A percentile compares a stretch with the other conserved stretches of the same genome.
phyloP scores from a whole-genome alignment of 202 grass and related monocot species.

The Setaria viridis region DNA sequence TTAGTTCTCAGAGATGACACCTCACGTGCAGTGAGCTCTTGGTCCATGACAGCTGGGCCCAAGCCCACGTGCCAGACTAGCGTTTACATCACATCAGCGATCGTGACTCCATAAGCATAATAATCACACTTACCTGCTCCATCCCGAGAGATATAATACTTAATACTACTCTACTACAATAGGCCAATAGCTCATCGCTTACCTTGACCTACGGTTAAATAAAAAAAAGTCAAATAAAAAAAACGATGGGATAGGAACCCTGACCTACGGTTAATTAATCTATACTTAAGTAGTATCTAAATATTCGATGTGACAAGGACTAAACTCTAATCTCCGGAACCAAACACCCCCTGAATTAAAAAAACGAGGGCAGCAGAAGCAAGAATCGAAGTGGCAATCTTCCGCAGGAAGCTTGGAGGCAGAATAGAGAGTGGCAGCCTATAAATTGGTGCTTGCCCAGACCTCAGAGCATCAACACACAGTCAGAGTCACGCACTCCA shows the following conservation, averaged over 20 bases:
- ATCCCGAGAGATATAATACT: background rate
- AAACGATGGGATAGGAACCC: no score
- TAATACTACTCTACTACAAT: background rate
- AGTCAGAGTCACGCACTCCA: background rate
- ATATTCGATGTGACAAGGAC: no score
- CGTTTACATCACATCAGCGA: background rate
- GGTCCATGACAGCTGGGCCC: background rate
- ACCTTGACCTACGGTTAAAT: background rate
- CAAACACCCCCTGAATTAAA: no score
- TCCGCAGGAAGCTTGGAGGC: background rate
- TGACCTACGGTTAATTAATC: no score
- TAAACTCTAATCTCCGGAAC: no score
- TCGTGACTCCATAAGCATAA: background rate
- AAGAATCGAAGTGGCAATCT: conserved; percentile 20
- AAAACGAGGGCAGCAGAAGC: no score
- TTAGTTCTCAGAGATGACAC: background rate
- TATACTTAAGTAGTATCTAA: no score
- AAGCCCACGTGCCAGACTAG: background rate
- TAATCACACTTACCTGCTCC: background rate
- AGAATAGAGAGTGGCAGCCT: background rate
- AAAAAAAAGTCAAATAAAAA: background rate
- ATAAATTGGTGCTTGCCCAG: conserved; percentile 12
- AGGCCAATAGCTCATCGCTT: background rate
- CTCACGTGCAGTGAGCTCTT: background rate
- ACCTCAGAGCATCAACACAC: background rate